Base-by-base conservation (phyloP, 495 filamentous ascomycete species). In the Penicillium cinerascens region DNA sequence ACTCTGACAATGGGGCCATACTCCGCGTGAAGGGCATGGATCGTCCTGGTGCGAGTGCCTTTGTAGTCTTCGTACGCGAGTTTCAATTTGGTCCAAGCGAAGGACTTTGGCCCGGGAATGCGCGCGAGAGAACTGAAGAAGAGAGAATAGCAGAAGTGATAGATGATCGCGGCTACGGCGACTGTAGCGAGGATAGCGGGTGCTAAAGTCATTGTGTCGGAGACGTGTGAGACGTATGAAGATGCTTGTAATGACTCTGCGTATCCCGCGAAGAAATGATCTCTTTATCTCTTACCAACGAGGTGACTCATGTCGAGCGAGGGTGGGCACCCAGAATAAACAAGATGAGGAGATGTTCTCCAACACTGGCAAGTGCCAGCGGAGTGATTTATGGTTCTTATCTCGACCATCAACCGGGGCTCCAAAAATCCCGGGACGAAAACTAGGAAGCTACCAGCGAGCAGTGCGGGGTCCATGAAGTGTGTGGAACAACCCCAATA, bases 1-100 rank as follows among this genome's bases (percentile, higher is more conserved):
- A 78, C 54, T 6, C 73, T 68, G 8, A 77, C 67, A 11, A 61
- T 65, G 1, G 65, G 52, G 27, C 74, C 75, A 54, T 76, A 73
- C 36, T 61, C 18, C 16, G 56, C 38, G 48, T 78, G 75, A 0
- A 77, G 51, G 0, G 21, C 16, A 15, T 67, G 46, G 11, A 74
- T 62, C 2, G 20, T 59, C 1, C 54, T 53, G 1, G 70, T 71
- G 2, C 70, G 52, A 17, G 60, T 63, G 5, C 70, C 68, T 11
- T 63, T 55, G 29, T 53, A 71, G 47, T 71, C 70, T 22, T 68
- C 66, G 26, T 50, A 52, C 1, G 59, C 59, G 2, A 73, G 56
- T 25, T 59, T 44, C 54, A 46, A 61, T 13, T 52, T 59, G 2
- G 70, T 63, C 27, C 59, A 22, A 5, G 62, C 55, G 35, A 66